phyloP scores from a whole-genome alignment of 2,329 filamentous ascomycete genomes.

The Calonectria montana region DNA sequence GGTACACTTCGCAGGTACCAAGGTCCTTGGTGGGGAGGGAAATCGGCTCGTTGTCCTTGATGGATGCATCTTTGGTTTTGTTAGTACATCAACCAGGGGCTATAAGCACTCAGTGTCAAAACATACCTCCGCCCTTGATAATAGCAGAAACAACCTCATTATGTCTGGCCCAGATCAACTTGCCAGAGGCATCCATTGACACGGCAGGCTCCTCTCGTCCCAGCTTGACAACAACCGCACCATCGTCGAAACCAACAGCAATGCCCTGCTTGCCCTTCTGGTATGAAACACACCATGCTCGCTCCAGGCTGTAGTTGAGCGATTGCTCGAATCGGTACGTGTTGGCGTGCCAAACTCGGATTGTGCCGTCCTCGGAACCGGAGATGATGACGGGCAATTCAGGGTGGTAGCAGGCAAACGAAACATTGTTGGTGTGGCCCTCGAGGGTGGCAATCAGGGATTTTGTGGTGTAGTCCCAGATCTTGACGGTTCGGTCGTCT shows the following conservation, averaged over 20 bases:
- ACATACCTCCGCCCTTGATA: conserved; percentile 84
- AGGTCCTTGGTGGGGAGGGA: conserved; percentile 92
- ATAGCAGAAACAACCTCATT: conserved; percentile 95
- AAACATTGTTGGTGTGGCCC: conserved; percentile 97
- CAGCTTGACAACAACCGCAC: conserved; percentile 97
- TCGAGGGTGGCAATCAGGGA: conserved; percentile 96
- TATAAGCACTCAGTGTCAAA: neutral
- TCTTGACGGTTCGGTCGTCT: conserved; percentile 95
- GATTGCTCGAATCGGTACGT: conserved; percentile 97
- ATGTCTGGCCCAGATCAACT: conserved; percentile 95
- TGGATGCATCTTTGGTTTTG: conserved; percentile 70
- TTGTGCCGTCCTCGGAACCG: conserved; percentile 95
- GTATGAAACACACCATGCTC: conserved; percentile 97
- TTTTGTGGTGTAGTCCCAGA: conserved; percentile 99
- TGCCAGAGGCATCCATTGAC: conserved; percentile 96
- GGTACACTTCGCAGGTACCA: conserved; percentile 96
- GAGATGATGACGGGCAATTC: conserved; percentile 97
- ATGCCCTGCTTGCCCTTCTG: conserved; percentile 95
- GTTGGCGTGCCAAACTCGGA: conserved; percentile 99
- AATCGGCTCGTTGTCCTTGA: conserved; percentile 92
- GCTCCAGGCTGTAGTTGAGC: conserved; percentile 93
- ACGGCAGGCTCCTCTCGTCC: conserved; percentile 97
- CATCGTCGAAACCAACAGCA: conserved; percentile 96
- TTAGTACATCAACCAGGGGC: conserved; percentile 42
- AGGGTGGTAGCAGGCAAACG: conserved; percentile 97